phyloP scores from a whole-genome alignment of 2,329 filamentous ascomycete species.

The Xylariaceae sp. region DNA sequence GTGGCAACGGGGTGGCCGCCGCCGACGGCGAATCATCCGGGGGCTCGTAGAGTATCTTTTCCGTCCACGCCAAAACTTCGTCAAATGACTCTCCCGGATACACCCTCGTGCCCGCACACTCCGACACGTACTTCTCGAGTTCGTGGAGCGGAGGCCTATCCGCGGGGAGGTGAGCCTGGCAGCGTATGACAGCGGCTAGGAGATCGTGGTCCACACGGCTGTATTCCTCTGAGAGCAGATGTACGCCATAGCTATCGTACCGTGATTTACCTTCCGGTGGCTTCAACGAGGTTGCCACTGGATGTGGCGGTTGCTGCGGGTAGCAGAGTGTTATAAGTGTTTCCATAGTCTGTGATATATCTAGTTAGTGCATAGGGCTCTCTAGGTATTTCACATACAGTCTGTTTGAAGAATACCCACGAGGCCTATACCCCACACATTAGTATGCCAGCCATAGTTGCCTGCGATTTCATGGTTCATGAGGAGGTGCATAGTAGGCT shows the following conservation, averaged over 20 bases:
- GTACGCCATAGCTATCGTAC: constrained; percentile 22
- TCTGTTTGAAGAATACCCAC: constrained; percentile 9
- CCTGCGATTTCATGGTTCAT: constrained; percentile 19
- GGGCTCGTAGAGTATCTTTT: no score
- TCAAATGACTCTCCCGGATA: not conserved
- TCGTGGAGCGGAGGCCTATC: constrained; percentile 16
- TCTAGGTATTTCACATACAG: not conserved
- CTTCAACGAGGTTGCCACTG: not conserved
- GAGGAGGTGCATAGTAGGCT: not conserved
- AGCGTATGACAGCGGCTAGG: constrained; percentile 7
- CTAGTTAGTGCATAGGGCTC: no score
- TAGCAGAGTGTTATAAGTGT: constrained; percentile 23
- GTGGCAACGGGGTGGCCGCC: no score
- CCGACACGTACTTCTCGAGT: constrained; percentile 1
- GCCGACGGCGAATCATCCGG: no score
- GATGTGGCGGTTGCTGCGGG: constrained; percentile 17
- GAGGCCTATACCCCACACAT: constrained; percentile 25
- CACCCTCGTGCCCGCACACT: not conserved
- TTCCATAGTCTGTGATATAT: constrained; percentile 19
- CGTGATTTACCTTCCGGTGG: not conserved
- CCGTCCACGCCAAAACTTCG: not conserved
- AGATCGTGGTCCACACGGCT: constrained; percentile 1
- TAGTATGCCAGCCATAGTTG: constrained; percentile 28
- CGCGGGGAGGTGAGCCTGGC: constrained; percentile 24
- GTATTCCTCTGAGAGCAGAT: constrained; percentile 10